These are phyloP conservation scores for Bipolaris victoriae DNA, from an alignment of 2,329 filamentous ascomycete genomes.

Conservation along the genomic window DNA sequence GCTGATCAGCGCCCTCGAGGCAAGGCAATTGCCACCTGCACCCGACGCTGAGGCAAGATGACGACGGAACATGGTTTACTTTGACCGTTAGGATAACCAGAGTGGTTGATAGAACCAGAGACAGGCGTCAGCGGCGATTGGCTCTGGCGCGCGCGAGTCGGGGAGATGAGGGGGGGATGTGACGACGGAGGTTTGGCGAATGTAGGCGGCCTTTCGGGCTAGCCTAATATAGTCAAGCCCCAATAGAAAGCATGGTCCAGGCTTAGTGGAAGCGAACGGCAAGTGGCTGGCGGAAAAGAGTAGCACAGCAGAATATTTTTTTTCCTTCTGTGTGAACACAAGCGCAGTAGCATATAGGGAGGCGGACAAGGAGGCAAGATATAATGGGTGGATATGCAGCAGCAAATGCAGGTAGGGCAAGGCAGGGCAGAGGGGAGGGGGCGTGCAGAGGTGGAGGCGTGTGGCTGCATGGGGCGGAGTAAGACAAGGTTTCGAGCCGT, in stretches of 20 bases:
- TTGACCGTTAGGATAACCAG: constrained; percentile 11
- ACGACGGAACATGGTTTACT: constrained; percentile 6
- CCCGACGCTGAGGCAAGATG: constrained; percentile 12
- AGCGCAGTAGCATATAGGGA: constrained; percentile 8
- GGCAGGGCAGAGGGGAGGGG: not conserved
- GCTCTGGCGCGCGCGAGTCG: constrained; percentile 35
- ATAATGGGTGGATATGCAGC: constrained; percentile 2
- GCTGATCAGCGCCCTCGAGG: not conserved
- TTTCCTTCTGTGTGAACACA: not conserved
- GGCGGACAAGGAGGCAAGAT: constrained; percentile 17
- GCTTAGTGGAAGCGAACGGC: constrained; percentile 9
- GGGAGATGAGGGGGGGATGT: constrained; percentile 45
- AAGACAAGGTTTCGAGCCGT: constrained; percentile 35
- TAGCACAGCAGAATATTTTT: constrained; percentile 12
- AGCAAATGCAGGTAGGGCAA: constrained; percentile 14
- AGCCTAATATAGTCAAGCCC: constrained; percentile 19
- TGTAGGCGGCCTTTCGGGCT: constrained; percentile 21
- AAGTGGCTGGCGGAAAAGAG: constrained; percentile 12
- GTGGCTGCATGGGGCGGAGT: constrained; percentile 12
- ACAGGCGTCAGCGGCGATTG: constrained; percentile 28
- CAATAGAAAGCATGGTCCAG: constrained; percentile 18
- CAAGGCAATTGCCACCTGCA: constrained; percentile 3
- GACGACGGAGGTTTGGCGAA: constrained; percentile 39
- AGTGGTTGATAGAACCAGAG: constrained; percentile 20
- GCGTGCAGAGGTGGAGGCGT: constrained; percentile 8